Evolutionary conservation across 441 rosid species (phyloP).

Genomic region (Sinapis alba): DNA sequence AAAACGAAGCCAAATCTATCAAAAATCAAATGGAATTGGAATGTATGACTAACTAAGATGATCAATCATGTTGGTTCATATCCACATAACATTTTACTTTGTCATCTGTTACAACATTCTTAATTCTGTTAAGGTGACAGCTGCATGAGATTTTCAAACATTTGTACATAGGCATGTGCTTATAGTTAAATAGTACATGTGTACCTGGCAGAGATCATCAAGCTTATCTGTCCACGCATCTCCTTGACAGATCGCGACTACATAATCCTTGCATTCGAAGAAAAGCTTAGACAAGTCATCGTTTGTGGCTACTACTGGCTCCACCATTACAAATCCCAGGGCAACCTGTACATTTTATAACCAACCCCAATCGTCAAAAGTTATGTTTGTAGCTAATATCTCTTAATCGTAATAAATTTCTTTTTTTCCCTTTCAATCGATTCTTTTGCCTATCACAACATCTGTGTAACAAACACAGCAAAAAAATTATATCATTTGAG

Average conservation of each 20-base stretch:
- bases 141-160: conserved; percentile 2
- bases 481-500: background rate
- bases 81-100: background rate
- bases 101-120: background rate
- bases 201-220: conserved; percentile 88
- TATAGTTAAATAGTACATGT: background rate
- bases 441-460: background rate
- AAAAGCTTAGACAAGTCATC: conserved; percentile 69
- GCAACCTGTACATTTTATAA: conserved; percentile 58
- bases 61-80: background rate
- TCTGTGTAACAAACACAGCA: background rate
- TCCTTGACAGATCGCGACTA: conserved; percentile 69
- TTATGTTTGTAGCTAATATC: conserved; percentile 29
- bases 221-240: conserved; percentile 62
- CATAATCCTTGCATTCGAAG: conserved; percentile 82
- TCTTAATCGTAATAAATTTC: background rate
- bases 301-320: conserved; percentile 56
- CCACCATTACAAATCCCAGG: conserved; percentile 70
- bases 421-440: background rate
- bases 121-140: background rate
- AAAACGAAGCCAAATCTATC: background rate
- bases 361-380: conserved; percentile 10
- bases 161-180: background rate
- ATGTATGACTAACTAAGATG: conserved; percentile 20
- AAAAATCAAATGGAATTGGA: background rate